Conservation (phyloP, 2,329 filamentous ascomycete genomes). For the Didymella segeticola region DNA sequence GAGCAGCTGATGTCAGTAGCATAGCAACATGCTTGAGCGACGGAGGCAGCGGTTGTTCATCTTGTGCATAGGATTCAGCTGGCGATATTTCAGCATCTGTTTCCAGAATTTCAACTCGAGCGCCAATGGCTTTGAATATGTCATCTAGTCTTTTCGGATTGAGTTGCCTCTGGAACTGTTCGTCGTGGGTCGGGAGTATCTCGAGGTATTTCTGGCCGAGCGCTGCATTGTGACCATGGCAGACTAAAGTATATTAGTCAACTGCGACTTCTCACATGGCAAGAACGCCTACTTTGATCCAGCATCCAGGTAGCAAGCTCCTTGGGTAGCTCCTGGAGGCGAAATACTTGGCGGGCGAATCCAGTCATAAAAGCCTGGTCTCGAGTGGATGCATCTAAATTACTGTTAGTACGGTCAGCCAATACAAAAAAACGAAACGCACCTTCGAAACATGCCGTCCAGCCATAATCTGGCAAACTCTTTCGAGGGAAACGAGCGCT, state of each 20-base stretch:
- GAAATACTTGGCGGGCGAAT: constrained; percentile 50
- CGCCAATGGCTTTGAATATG: constrained; percentile 67
- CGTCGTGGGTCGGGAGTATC: constrained; percentile 36
- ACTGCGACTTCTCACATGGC: background rate
- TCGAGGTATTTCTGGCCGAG: constrained; percentile 47
- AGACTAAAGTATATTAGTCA: constrained; percentile 35
- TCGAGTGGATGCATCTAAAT: constrained; percentile 32
- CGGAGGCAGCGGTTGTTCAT: constrained; percentile 21
- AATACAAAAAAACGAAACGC: background rate
- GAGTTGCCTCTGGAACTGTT: constrained; percentile 43
- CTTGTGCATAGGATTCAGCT: constrained; percentile 16
- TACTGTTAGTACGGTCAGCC: constrained; percentile 14
- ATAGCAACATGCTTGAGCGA: constrained; percentile 31
- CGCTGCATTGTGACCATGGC: constrained; percentile 38
- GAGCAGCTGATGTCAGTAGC: constrained; percentile 36
- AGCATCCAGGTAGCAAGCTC: constrained; percentile 54
- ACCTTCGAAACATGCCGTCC: constrained; percentile 45
- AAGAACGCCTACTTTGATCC: constrained; percentile 36
- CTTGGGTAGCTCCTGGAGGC: constrained; percentile 44
- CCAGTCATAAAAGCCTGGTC: constrained; percentile 53
- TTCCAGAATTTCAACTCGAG: constrained; percentile 33
- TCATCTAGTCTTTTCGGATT: constrained; percentile 53
- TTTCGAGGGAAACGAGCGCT: constrained; percentile 22
- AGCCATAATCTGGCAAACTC: constrained; percentile 40
- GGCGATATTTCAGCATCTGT: constrained; percentile 11